A percentile compares a stretch with the other conserved stretches of the same genome.
phyloP scores from a whole-genome alignment of 148 eudicot genomes.

The Drosera capensis region DNA sequence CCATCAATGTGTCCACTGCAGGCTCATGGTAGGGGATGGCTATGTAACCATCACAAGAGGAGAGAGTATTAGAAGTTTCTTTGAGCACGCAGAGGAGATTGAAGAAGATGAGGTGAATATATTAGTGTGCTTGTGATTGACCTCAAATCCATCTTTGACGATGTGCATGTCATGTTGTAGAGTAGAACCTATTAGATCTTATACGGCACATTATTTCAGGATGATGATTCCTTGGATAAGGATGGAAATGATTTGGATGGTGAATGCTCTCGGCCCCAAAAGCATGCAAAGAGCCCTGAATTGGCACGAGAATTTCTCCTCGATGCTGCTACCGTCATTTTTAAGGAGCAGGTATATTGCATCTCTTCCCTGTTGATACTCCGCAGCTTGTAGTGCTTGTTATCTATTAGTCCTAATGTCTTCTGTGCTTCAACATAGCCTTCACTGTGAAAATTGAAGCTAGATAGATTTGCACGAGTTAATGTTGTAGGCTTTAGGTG shows the following conservation, averaged over 20 bases:
- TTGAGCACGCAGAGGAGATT: slow-evolving; percentile 97
- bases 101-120: slow-evolving; percentile 91
- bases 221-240: slow-evolving; percentile 92
- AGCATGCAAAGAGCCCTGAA: slow-evolving; percentile 99
- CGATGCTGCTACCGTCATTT: slow-evolving; percentile 96
- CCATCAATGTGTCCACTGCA: slow-evolving; percentile 78
- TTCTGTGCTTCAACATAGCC: background rate
- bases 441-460: no score
- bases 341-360: slow-evolving; percentile 87
- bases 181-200: no score
- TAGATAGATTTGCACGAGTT: no score
- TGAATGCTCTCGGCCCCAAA: slow-evolving; percentile 97
- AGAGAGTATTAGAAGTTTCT: slow-evolving; percentile 75
- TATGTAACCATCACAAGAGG: slow-evolving; percentile 65
- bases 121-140: slow-evolving; percentile 12
- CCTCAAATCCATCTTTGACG: no score
- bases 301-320: slow-evolving; percentile 95
- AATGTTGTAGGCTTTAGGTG: no score
- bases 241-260: slow-evolving; percentile 92
- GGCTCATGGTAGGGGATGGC: slow-evolving; percentile 96
- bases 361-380: background rate
- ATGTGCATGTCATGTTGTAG: no score
- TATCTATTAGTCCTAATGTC: background rate
- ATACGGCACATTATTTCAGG: slow-evolving; percentile 47
- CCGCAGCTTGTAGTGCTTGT: slow-evolving; percentile 1